A percentile compares a stretch with the other conserved stretches of the same genome.
Evolutionary conservation across 306 rosid genomes (phyloP).

Genomic region (Cucurbita ficifolia): DNA sequence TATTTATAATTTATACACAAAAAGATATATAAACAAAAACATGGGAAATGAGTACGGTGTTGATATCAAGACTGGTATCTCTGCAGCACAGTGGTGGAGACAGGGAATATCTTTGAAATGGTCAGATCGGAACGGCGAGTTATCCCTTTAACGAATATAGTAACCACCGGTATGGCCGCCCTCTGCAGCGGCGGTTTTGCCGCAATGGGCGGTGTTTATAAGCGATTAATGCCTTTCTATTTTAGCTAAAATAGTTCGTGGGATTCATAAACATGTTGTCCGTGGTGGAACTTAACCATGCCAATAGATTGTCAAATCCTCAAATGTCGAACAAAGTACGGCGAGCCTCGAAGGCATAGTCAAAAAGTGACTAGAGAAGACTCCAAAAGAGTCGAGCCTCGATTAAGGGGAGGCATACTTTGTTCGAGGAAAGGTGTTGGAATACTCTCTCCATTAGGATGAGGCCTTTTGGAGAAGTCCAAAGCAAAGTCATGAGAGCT

Average conservation of each 20-base stretch:
- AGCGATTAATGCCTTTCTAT: background rate
- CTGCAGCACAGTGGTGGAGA: background rate
- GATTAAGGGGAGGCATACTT: too few relatives aligned
- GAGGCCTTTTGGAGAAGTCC: too few relatives aligned
- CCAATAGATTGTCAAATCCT: too few relatives aligned
- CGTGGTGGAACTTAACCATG: too few relatives aligned
- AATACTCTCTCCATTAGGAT: too few relatives aligned
- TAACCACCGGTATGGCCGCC: background rate
- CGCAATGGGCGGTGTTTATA: background rate
- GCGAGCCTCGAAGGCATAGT: too few relatives aligned
- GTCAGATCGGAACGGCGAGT: background rate
- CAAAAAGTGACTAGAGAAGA: too few relatives aligned
- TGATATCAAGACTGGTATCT: background rate
- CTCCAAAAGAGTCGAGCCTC: too few relatives aligned
- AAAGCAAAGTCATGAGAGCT: too few relatives aligned
- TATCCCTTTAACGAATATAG: background rate
- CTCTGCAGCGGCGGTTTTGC: background rate
- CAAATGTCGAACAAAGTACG: too few relatives aligned
- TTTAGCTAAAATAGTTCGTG: background rate
- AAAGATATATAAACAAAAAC: background rate
- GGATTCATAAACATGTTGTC: background rate
- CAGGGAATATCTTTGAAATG: background rate
- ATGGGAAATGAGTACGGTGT: background rate
- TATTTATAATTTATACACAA: background rate
- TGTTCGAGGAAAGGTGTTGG: too few relatives aligned